These are phyloP conservation scores for Cornus kousa DNA, from an alignment of 148 eudicot species.

Conservation along the genomic window DNA sequence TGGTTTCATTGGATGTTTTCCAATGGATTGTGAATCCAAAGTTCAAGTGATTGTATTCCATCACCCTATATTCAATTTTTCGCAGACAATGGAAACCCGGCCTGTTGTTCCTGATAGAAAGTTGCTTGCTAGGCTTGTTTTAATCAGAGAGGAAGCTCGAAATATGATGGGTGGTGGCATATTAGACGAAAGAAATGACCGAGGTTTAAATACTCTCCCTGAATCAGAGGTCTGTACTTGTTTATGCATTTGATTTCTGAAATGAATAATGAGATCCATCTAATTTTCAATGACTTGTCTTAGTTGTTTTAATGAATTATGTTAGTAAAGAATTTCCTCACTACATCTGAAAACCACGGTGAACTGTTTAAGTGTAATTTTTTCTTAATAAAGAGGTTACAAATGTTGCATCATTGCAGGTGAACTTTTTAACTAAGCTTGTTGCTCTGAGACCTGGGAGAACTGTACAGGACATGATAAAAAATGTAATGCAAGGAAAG, in stretches of 20 bases:
- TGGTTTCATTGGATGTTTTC: no score
- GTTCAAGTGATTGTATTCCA: no score
- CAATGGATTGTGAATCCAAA: background rate
- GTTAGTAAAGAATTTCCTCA: background rate
- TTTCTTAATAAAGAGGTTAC: background rate
- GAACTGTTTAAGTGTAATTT: background rate
- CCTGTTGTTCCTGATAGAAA: conserved; percentile 87
- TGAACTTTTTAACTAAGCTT: conserved; percentile 82
- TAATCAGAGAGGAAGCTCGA: conserved; percentile 97
- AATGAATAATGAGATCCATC: background rate
- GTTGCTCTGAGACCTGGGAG: conserved; percentile 85
- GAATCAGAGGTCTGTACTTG: conserved; percentile 74
- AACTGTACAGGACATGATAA: conserved; percentile 80
- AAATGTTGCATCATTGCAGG: conserved; percentile 46
- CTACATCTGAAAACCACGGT: background rate
- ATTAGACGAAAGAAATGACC: conserved; percentile 92
- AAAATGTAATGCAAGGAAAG: conserved; percentile 86
- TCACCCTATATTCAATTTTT: conserved; percentile 2
- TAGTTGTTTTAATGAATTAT: background rate
- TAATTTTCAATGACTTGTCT: background rate
- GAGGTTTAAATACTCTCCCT: conserved; percentile 86
- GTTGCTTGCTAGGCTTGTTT: conserved; percentile 94
- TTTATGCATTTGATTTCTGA: background rate
- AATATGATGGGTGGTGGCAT: conserved; percentile 99
- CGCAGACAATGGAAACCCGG: conserved; percentile 92